Conservation (phyloP, 176 grass and related monocot genomes). For the Echinochloa phyllopogon region DNA sequence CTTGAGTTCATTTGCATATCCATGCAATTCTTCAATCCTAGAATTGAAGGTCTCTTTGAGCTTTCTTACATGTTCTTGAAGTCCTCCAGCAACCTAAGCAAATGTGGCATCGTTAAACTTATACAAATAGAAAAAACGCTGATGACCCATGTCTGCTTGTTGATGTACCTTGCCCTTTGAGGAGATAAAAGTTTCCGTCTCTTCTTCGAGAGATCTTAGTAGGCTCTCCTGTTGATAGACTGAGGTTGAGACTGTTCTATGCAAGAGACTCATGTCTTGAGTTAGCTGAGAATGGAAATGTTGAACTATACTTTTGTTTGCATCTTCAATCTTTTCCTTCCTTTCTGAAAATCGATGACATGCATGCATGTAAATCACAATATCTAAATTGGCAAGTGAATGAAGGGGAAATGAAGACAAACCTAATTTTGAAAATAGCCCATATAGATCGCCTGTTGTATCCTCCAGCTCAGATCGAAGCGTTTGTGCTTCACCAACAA, state of each 20-base stretch:
- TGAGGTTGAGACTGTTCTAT: slow-evolving; percentile 67
- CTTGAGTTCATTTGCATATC: slow-evolving; percentile 61
- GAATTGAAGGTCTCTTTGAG: slow-evolving; percentile 57
- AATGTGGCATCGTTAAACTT: slow-evolving; percentile 30
- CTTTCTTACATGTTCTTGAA: slow-evolving; percentile 59
- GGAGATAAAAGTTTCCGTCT: slow-evolving; percentile 65
- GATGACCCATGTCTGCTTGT: background rate
- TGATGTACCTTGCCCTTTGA: slow-evolving; percentile 64
- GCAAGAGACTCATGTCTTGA: slow-evolving; percentile 65
- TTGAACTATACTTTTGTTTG: slow-evolving; percentile 73
- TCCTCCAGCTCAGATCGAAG: slow-evolving; percentile 71
- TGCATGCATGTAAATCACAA: slow-evolving; percentile 1
- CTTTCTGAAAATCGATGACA: slow-evolving; percentile 62
- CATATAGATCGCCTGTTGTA: slow-evolving; percentile 67
- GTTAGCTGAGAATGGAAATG: slow-evolving; percentile 66
- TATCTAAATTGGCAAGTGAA: slow-evolving; percentile 10
- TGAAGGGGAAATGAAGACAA: slow-evolving; percentile 17
- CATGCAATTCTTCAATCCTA: slow-evolving; percentile 54
- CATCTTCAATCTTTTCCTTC: slow-evolving; percentile 73
- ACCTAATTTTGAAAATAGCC: slow-evolving; percentile 90
- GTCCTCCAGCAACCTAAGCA: slow-evolving; percentile 59
- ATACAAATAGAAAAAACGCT: background rate
- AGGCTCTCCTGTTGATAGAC: slow-evolving; percentile 73
- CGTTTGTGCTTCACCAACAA: slow-evolving; percentile 60
- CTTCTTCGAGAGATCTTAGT: slow-evolving; percentile 68